Base-by-base conservation (phyloP, 768 basidiomycete species). In the Suillus cothurnatus region DNA sequence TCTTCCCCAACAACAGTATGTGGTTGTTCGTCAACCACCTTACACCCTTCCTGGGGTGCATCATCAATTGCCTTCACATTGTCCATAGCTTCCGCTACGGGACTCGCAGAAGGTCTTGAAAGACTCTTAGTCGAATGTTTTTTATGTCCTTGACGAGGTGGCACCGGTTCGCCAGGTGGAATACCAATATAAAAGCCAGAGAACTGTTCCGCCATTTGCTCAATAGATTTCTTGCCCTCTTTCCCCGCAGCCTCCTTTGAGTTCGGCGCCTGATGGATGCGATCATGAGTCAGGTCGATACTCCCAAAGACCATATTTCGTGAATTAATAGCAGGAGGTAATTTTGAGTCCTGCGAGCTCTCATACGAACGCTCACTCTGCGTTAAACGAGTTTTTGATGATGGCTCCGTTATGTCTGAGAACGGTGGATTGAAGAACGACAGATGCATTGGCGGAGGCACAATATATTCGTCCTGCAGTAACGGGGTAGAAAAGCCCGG, bases 271-370 rank as follows among this genome's bases (percentile, higher is more conserved):
- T 65, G 63, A 8, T 74, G 38, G 19, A 39, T 19, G 19, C 26
- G 15, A 39, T 28, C 38, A 39, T 12, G 26, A 28, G 57, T 66
- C 28, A 74, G 64, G 45, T 74, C 75, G 62, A 86, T 85, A 61
- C 82, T 86, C 8, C 87, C 87, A 70, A 88, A 88, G 6, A 85
- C 77, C 47, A 88, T 80, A 60, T 76, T 74, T 67, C 63, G 71
- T 43, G 72, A 38, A 11, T 66, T 38, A 23, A 21, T 69, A 4
- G 55, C 53, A 59, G 58, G 58, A 28, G 6, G 58, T 12, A 26
- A 21, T 21, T 21, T 38, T 21, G 38, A 41, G 26, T 41, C 58
- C 12, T 28, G 58, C 5, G 58, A 59, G 39, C 58, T 41, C 26
- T 59, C 58, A 28, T 6, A 14, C 12, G 38, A 14, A 14, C 26